Percentiles rank a stretch among this genome's conserved stretches.
phyloP scores from a whole-genome alignment of 176 grass and related monocot species.

The Zea mays region Zm-B73-REFERENCE-NAM-5.0 NC_050102.1:168816001-168816500 shows the following conservation, averaged over 20 bases:
- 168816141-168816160: background rate
- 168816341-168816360: background rate
- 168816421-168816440: too few relatives aligned
- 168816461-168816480: too few relatives aligned
- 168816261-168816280: background rate
- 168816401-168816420: too few relatives aligned
- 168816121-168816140: background rate
- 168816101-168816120: background rate
- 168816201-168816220: background rate
- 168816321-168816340: background rate
- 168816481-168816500: too few relatives aligned
- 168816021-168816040: background rate
- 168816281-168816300: background rate
- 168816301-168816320: background rate
- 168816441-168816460: too few relatives aligned
- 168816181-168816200: background rate
- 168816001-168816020: background rate
- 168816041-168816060: background rate
- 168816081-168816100: background rate
- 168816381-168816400: slow-evolving; percentile 1
- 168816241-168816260: background rate
- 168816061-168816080: background rate
- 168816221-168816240: slow-evolving; percentile 8
- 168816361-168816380: background rate
- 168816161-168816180: background rate